phyloP scores from a whole-genome alignment of 176 grass and related monocot species.

The Carex scoparia region DNA sequence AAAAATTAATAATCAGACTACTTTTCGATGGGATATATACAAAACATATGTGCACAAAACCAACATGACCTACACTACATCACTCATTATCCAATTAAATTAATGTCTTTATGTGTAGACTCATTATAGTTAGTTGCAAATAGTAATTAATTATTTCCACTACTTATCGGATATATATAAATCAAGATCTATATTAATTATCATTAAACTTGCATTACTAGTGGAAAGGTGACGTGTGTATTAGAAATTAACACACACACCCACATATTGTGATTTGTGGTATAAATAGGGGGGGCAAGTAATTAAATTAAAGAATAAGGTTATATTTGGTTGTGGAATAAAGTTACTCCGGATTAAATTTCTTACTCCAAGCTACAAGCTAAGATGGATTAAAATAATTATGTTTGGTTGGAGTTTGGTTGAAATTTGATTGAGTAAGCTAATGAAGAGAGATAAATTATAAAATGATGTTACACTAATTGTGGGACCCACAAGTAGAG shows the following conservation, averaged over 20 bases:
- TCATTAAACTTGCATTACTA: neutral
- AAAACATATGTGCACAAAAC: neutral
- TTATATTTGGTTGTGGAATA: no score
- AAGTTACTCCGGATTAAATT: no score
- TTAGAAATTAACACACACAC: no score
- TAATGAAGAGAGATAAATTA: no score
- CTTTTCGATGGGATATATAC: neutral
- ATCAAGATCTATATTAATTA: neutral
- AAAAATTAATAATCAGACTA: neutral
- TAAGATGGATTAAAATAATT: no score
- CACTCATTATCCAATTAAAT: neutral
- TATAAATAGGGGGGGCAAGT: no score
- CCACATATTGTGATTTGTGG: no score
- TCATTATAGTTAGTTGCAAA: neutral
- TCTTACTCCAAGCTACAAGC: no score
- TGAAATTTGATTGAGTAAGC: no score
- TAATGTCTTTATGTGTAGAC: neutral
- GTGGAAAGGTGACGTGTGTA: neutral
- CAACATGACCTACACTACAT: neutral
- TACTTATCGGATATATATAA: neutral
- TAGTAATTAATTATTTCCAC: constrained; percentile 2
- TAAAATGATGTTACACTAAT: no score
- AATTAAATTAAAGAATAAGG: neutral
- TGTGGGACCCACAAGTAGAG: no score
- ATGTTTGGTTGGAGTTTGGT: no score